Evolutionary conservation across 495 filamentous ascomycete species (phyloP), one percentile per base, ranked within the genome.

Genomic region (Eremomyces bilateralis): DNA sequence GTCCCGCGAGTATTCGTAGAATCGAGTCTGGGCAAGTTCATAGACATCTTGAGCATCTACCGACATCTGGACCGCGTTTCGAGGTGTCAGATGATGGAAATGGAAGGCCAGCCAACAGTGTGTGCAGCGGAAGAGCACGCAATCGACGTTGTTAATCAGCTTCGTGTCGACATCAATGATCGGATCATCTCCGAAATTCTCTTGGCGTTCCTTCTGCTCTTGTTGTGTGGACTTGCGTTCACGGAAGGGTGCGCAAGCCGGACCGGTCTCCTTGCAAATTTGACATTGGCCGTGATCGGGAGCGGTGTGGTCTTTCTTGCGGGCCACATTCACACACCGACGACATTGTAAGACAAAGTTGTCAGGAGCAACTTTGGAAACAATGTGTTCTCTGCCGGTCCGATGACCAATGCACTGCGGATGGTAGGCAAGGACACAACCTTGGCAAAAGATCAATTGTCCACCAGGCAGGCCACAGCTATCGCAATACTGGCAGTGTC

Each of bases 311-410:
- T 94, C 79, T 44, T 79, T 85, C 33, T 65, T 65, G 34, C 61
- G 59, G 22, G 69, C 53, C 13, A 57, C 46, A 16, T 76, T 71
- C 29, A 94, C 58, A 46, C 90, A 99, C 28, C 73, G 76, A 37
- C 69, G 71, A 51, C 90, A 99, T 50, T 99, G 90, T 22, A 95
- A 57, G 25, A 95, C 72, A 44, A 88, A 94, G 12, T 76, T 58
- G 11, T 73, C 70, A 3, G 71, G 57, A 3, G 57, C 69, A 31
- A 94, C 59, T 51, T 93, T 95, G n/a, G 88, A 94, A 17, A 90
- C 80, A n/a, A 85, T 59, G 53, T 95, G 88, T 3, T 93, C 81
- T 29, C 90, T 65, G 8, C 42, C 51, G 20, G 57, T 65, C 13
- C 85, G 70, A n/a, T 58, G 51, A 15, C 83, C 80, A 11, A 99